Evolutionary conservation across 371 early-diverging fungal species (phyloP).

Genomic region (Mortierella sp.): DNA sequence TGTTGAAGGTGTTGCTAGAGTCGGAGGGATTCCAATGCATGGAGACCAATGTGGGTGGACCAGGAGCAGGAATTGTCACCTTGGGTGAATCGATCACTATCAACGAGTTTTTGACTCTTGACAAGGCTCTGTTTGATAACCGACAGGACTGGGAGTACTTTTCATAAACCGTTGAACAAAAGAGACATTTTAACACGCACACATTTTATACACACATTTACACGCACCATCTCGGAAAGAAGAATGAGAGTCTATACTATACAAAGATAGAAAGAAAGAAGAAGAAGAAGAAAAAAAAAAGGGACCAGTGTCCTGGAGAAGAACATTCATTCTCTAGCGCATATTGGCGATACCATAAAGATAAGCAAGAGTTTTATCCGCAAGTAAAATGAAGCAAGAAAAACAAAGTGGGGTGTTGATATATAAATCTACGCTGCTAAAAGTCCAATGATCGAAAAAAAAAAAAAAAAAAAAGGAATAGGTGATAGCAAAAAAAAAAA

Average conservation of each 20-base stretch:
- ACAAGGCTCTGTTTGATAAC: conserved; percentile 23
- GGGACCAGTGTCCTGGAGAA: not conserved
- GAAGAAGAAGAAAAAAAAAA: too few relatives aligned
- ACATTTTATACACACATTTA: not conserved
- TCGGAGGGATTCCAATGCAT: conserved; percentile 75
- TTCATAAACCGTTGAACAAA: conserved; percentile 6
- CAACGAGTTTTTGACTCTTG: conserved; percentile 31
- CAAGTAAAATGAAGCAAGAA: too few relatives aligned
- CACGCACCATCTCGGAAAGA: not conserved
- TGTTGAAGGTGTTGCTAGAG: conserved; percentile 57
- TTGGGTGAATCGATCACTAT: conserved; percentile 28
- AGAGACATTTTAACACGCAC: too few relatives aligned
- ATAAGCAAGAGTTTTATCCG: too few relatives aligned
- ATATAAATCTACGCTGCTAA: not conserved
- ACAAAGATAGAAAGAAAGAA: conserved; percentile 3
- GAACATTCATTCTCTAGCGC: not conserved
- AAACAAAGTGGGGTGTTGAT: too few relatives aligned
- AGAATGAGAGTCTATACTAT: too few relatives aligned
- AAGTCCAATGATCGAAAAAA: not conserved
- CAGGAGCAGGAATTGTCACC: conserved; percentile 65
- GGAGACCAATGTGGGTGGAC: conserved; percentile 80
- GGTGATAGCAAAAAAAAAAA: not conserved
- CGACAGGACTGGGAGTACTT: conserved; percentile 35
- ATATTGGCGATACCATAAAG: too few relatives aligned
- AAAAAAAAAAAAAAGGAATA: not conserved